Conservation (phyloP, 2,329 filamentous ascomycete genomes). For the Pseudopyricularia javanii region DNA sequence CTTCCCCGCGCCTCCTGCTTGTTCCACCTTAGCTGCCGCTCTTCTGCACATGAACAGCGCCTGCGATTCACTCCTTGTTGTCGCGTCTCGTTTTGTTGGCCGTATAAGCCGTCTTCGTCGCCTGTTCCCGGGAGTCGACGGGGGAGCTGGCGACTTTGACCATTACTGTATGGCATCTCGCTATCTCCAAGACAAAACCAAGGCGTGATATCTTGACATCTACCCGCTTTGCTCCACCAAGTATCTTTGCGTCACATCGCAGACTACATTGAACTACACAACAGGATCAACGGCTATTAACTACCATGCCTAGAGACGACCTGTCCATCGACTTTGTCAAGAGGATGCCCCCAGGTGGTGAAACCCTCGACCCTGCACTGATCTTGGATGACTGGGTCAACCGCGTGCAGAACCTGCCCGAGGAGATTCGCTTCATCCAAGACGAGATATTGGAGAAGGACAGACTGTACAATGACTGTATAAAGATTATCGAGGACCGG, state of each 20-base stretch:
- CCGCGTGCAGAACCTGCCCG: constrained; percentile 64
- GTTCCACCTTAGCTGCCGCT: background rate
- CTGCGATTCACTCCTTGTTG: background rate
- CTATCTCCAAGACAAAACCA: background rate
- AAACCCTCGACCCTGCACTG: constrained; percentile 51
- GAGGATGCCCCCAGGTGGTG: constrained; percentile 46
- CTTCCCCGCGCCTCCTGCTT: background rate
- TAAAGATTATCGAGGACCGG: constrained; percentile 56
- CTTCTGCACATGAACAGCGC: background rate
- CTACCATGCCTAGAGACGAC: constrained; percentile 61
- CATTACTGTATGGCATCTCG: background rate
- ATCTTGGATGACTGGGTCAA: constrained; percentile 72
- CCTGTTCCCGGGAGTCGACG: background rate
- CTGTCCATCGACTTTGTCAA: constrained; percentile 58
- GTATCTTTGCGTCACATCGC: background rate
- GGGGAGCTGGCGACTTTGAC: background rate
- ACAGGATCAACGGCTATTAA: constrained; percentile 27
- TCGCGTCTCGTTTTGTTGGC: background rate
- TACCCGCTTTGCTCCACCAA: background rate
- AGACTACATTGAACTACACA: background rate
- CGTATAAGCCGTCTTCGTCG: background rate
- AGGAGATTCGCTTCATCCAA: constrained; percentile 72
- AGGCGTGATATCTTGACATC: background rate
- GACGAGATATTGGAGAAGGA: constrained; percentile 78
- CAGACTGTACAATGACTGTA: constrained; percentile 54